Evolutionary conservation across 2,329 filamentous ascomycete genomes (phyloP).

Genomic region (Sporothrix variecibatus): DNA sequence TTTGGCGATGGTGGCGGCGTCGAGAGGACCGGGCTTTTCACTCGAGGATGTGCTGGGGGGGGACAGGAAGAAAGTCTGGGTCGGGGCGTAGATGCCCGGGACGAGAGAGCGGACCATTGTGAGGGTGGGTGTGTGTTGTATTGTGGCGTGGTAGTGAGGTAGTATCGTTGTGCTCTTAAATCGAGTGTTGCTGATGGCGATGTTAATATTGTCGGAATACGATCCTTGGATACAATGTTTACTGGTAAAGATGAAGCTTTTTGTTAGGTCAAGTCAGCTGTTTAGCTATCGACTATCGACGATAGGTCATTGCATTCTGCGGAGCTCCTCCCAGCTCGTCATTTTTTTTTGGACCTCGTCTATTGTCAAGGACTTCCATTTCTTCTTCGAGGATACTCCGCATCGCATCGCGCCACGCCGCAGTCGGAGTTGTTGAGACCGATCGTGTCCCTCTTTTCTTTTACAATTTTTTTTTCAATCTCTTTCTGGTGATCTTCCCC

Average conservation of each 20-base stretch:
- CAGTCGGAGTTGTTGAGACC: background rate
- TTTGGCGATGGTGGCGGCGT: constrained; percentile 73
- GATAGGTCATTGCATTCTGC: background rate
- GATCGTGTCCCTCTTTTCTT: background rate
- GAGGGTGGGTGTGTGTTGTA: background rate
- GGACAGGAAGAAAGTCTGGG: constrained; percentile 9
- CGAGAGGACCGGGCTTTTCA: constrained; percentile 75
- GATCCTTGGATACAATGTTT: background rate
- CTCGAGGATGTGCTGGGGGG: background rate
- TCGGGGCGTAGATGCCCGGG: constrained; percentile 22
- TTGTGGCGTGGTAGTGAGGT: background rate
- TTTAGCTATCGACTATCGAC: background rate
- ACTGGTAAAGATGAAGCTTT: background rate
- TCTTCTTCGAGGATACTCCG: background rate
- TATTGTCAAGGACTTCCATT: background rate
- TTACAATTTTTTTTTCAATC: background rate
- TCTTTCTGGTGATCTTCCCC: background rate
- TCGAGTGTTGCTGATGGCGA: background rate
- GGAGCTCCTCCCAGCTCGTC: background rate
- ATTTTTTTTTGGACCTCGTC: background rate
- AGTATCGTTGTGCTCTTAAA: background rate
- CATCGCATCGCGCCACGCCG: constrained; percentile 2
- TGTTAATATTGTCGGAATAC: background rate
- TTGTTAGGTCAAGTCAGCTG: background rate
- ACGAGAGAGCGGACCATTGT: constrained; percentile 14